Conservation (phyloP, 2,329 filamentous ascomycete species). For the Zasmidium cellare region DNA sequence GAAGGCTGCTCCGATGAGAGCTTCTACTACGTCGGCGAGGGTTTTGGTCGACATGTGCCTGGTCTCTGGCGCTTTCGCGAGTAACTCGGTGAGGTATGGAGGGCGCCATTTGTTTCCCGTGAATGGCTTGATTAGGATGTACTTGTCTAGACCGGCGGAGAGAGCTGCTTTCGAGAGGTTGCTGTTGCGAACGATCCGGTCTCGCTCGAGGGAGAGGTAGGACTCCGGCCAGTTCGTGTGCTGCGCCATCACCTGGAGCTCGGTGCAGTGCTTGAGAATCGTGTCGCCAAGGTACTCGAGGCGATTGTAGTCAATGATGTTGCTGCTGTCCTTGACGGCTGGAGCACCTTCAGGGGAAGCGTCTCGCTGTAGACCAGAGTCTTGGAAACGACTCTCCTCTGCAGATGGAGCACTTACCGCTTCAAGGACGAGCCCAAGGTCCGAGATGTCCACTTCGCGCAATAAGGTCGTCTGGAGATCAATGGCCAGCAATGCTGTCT, state of each 20-base stretch:
- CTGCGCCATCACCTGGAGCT: constrained; percentile 62
- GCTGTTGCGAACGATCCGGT: constrained; percentile 68
- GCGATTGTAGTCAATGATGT: constrained; percentile 67
- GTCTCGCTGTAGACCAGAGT: too few relatives aligned
- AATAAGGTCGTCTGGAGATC: constrained; percentile 60
- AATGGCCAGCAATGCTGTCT: constrained; percentile 63
- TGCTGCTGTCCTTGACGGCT: too few relatives aligned
- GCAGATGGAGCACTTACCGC: constrained; percentile 71
- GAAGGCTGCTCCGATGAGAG: constrained; percentile 76
- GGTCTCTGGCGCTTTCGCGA: constrained; percentile 29
- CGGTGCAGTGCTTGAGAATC: constrained; percentile 73
- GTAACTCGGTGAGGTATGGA: constrained; percentile 53
- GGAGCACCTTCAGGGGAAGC: too few relatives aligned
- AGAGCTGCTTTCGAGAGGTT: constrained; percentile 67
- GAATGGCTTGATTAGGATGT: constrained; percentile 69
- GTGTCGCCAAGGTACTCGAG: constrained; percentile 87
- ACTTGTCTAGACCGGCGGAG: constrained; percentile 66
- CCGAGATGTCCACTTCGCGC: constrained; percentile 49
- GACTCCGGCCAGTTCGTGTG: constrained; percentile 73
- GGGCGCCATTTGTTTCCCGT: constrained; percentile 73
- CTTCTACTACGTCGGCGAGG: constrained; percentile 84
- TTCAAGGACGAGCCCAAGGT: constrained; percentile 60
- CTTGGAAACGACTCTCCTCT: too few relatives aligned
- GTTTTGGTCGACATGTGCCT: constrained; percentile 69
- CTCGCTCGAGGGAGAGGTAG: constrained; percentile 68